Base-by-base conservation (phyloP, 345 rosid genomes). In the Aurinia saxatilis region DNA sequence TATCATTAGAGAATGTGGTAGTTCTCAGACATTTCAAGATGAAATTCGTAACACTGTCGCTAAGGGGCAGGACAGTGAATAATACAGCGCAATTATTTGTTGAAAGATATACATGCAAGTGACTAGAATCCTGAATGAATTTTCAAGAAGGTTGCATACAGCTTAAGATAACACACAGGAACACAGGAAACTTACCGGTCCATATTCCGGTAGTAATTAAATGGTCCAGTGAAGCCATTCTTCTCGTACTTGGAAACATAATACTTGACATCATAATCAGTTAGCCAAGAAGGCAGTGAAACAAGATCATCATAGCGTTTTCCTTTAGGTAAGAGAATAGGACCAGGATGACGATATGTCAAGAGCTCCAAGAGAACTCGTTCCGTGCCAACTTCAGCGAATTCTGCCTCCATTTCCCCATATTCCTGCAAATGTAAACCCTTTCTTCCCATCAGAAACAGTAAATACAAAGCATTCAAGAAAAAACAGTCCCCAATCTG, bases 171-270 rank as follows among this genome's bases (percentile, higher is more conserved):
- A 33, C 1, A 63, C 17, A 44, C 9, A 9, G 40, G 15, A 7
- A 23, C 7, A 6, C 41, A 34, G 44, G 35, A 10, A 42, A 36
- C 80, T 17, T 78, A 89, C 96, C 74, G 54, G 50, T 87, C 74
- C 62, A 83, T 33, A 25, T 78, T 79, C 15, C 97, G 76, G 64
- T 92, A 92, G 76, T 87, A 89, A 78, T 92, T 92, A 23, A 92
- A 9, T 17, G 75, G 86, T 54, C 93, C 86, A 4, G 95, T 87
- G 75, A 92, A 89, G 19, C 98, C 95, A 39, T 47, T 85, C 60
- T 75, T 78, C 75, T 74, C 78, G 34, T 67, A 87, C 72, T 87
- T 85, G 30, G 65, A 47, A 33, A 54, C 60, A 34, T 77, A 81
- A 63, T 81, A 86, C 8, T 73, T 61, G 16, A 85, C 14, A 66